Evolutionary conservation across 352 stramenopile genomes (phyloP), one percentile per base, ranked within the genome.

Genomic region (Phytophthora pluvialis): DNA sequence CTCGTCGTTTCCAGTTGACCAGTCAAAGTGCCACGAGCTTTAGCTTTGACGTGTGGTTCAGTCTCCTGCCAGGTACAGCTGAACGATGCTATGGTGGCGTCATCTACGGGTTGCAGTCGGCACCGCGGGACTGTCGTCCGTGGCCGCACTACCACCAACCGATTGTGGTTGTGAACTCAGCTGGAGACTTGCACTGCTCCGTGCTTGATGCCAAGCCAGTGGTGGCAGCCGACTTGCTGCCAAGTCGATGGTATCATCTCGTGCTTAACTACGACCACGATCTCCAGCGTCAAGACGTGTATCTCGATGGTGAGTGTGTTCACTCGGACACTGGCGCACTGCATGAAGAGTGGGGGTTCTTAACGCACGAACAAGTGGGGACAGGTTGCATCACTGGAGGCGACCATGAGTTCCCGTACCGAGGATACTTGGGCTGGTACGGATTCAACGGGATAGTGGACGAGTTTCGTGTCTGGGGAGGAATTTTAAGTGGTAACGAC

Each of bases 221-320:
- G 0, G 48, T 72, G 18, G 70, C 59, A 1, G 45, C 35, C 7
- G 18, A 47, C 0, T 56, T 86, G 5, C 36, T 65, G 28, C 29
- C 47, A 0, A 52, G 54, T 21, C 56, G 53, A 4, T 86, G 77
- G 73, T 81, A 81, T 53, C 71, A 82, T 25, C 26, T 81, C 43
- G 75, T 48, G 6, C 44, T 80, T 10, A 67, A 65, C 6, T 81
- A 73, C 38, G 43, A 73, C n/a, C 13, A 54, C 7, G 15, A 51
- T 13, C 10, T 46, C 4, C 57, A 79, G 43, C 6, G 16, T 2
- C 49, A 67, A 56, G 25, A 64, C 29, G 69, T 81, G 26, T 78
- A 67, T 5, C 16, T 81, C 1, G 36, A 81, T 40, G 75, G 72
- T 4, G n/a, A 46, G 0, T 52, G 64, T 7, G 13, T 73, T 2